phyloP scores from a whole-genome alignment of 164 flowering plant genomes.

The Litsea cubeba region DNA sequence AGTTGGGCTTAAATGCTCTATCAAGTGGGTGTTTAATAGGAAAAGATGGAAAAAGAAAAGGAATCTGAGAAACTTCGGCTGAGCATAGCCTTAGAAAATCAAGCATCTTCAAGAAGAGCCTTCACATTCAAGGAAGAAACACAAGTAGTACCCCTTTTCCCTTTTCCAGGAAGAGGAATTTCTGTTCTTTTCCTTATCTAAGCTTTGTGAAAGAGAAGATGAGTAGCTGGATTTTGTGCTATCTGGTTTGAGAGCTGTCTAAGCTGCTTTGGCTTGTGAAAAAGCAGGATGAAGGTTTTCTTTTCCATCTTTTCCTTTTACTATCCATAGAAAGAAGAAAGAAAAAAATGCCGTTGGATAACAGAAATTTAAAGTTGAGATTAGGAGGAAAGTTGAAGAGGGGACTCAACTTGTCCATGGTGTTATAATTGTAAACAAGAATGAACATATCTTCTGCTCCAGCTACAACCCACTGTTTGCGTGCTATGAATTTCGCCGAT shows the following conservation, averaged over 20 bases:
- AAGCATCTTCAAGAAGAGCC: constrained; percentile 57
- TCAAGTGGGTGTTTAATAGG: constrained; percentile 18
- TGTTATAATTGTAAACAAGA: too few relatives aligned
- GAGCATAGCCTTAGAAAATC: constrained; percentile 30
- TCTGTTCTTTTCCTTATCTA: constrained; percentile 12
- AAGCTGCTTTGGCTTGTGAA: constrained; percentile 10
- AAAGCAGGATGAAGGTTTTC: constrained; percentile 12
- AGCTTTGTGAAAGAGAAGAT: constrained; percentile 4
- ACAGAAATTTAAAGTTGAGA: too few relatives aligned
- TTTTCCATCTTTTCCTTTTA: neutral
- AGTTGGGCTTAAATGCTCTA: constrained; percentile 27
- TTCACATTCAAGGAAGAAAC: constrained; percentile 65
- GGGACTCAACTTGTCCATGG: too few relatives aligned
- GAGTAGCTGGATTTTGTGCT: too few relatives aligned
- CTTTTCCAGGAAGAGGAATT: constrained; percentile 15
- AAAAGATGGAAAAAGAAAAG: constrained; percentile 35
- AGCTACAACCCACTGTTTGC: too few relatives aligned
- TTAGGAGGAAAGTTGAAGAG: too few relatives aligned
- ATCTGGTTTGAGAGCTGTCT: neutral
- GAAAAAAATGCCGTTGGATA: constrained; percentile 46
- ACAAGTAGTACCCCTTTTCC: constrained; percentile 24
- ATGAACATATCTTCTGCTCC: too few relatives aligned
- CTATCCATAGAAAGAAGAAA: neutral
- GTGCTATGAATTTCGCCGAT: too few relatives aligned
- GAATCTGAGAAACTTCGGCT: constrained; percentile 56